Base-by-base conservation (phyloP, 2,329 filamentous ascomycete species). In the Chaetomiaceae sp. region DNA sequence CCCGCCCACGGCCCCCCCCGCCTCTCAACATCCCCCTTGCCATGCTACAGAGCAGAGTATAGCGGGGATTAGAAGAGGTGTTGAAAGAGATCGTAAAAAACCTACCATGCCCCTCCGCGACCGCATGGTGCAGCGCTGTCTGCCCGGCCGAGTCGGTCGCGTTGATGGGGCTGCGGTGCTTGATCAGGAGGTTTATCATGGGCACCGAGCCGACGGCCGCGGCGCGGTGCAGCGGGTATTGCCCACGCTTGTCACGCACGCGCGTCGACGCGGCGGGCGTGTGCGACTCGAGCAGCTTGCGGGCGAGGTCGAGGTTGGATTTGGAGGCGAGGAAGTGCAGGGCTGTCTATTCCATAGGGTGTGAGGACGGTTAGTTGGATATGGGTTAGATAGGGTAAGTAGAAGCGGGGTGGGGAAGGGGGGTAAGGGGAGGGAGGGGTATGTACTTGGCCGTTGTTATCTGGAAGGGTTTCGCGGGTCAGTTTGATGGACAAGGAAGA, bases 261-360 rank as follows among this genome's bases (percentile, higher is more conserved):
- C 92, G 78, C 1, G 90, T 82, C 4, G 86, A 90, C 11, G 90
- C 92, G 1, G 79, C 73, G 0, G 78, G 76, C 53, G 87, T 86
- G 62, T 84, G 78, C 16, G 80, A 77, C 21, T 58, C 61, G 34
- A 99, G 72, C n/a, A 99, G 80, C 53, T 82, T 83, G 44, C 85
- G 85, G 23, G 90, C 90, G 6, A 87, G 78, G 58, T 95, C 89
- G 40, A 96, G 75, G 66, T 95, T 91, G 64, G 82, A 83, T 71
- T 99, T 99, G 29, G 90, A 96, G 13, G 89, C 86, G 44, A 90
- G 84, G 66, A 97, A 96, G 70, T 97, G 92, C 18, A 99, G 80
- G 9, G 87, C 89, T 20, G 90, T 96, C 81, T 95, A 61, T 44
- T 3, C 27, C 13, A 14, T 9, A 11, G 8, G 23, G 20, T 3